A percentile compares a stretch with the other conserved stretches of the same genome.
Evolutionary conservation across 768 basidiomycete genomes (phyloP).

Genomic region (Auricularia cornea): DNA sequence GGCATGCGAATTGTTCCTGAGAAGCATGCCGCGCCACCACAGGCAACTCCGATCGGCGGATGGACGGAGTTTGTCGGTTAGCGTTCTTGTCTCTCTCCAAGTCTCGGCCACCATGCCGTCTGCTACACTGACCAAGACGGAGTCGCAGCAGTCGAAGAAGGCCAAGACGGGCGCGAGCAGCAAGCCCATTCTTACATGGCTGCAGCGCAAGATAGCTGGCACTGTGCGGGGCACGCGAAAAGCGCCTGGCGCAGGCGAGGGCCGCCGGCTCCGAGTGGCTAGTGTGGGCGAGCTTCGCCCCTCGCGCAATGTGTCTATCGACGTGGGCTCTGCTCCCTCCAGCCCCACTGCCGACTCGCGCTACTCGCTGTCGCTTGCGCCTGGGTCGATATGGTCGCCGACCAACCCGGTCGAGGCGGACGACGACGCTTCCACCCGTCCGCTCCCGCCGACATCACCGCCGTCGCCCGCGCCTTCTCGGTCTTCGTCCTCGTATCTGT

Average conservation of each 20-base stretch:
- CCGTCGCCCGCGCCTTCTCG: conserved; percentile 81
- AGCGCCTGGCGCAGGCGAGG: conserved; percentile 20
- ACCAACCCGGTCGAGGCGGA: conserved; percentile 74
- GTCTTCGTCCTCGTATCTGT: conserved; percentile 77
- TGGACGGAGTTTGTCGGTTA: not conserved
- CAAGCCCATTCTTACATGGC: conserved; percentile 85
- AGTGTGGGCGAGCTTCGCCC: not conserved
- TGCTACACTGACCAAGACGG: not conserved
- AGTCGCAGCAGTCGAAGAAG: conserved; percentile 37
- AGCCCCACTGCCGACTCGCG: not conserved
- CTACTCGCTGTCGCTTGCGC: conserved; percentile 48
- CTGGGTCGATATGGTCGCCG: conserved; percentile 75
- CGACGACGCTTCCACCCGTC: conserved; percentile 88
- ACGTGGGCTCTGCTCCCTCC: not conserved
- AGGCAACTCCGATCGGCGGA: too few species aligned
- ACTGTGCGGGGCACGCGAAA: conserved; percentile 49
- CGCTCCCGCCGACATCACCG: conserved; percentile 79
- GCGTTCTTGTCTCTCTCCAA: not conserved
- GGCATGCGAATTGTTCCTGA: too few species aligned
- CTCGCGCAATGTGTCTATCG: not conserved
- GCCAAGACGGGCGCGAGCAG: conserved; percentile 53
- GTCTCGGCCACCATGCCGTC: not conserved
- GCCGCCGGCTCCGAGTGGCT: not conserved
- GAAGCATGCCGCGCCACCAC: too few species aligned
- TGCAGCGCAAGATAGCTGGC: conserved; percentile 77